A percentile compares a stretch with the other conserved stretches of the same genome.
phyloP scores from a whole-genome alignment of 208 protist genomes.

The Endotrypanum monterogeii region DNA sequence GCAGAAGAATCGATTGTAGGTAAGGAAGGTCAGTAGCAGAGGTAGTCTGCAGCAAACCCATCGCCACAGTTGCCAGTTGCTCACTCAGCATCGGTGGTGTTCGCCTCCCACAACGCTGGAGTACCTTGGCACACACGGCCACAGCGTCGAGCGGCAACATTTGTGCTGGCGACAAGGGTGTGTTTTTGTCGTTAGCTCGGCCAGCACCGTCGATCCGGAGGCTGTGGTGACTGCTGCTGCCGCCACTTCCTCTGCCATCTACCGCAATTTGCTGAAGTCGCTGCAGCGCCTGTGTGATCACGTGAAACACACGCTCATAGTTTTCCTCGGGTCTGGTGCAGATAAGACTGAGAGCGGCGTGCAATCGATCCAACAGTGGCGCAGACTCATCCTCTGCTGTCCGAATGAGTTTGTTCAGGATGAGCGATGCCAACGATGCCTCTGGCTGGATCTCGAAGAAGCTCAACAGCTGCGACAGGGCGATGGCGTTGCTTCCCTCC shows the following conservation, averaged over 20 bases:
- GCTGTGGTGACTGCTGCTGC: neutral
- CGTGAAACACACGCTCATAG: conserved; percentile 70
- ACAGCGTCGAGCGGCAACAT: conserved; percentile 29
- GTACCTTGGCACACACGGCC: conserved; percentile 59
- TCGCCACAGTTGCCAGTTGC: conserved; percentile 46
- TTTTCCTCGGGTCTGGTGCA: conserved; percentile 59
- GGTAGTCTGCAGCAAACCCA: conserved; percentile 45
- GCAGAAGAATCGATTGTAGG: conserved; percentile 52
- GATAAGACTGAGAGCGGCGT: conserved; percentile 45
- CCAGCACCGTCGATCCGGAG: neutral
- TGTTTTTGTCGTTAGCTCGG: neutral
- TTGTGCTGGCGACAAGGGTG: neutral
- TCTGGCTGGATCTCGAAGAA: conserved; percentile 86
- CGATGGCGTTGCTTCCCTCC: conserved; percentile 65
- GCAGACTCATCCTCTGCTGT: conserved; percentile 49
- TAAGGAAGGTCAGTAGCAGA: conserved; percentile 24
- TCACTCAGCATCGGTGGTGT: conserved; percentile 60
- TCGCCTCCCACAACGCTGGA: conserved; percentile 73
- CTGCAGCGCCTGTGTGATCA: conserved; percentile 52
- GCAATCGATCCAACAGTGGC: conserved; percentile 20
- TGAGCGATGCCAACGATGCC: conserved; percentile 47
- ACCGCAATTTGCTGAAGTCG: conserved; percentile 9
- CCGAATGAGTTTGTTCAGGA: conserved; percentile 68
- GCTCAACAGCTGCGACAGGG: conserved; percentile 65
- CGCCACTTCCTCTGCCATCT: neutral